Conservation (phyloP, 768 basidiomycete species). For the Boletus reticuloceps region DNA sequence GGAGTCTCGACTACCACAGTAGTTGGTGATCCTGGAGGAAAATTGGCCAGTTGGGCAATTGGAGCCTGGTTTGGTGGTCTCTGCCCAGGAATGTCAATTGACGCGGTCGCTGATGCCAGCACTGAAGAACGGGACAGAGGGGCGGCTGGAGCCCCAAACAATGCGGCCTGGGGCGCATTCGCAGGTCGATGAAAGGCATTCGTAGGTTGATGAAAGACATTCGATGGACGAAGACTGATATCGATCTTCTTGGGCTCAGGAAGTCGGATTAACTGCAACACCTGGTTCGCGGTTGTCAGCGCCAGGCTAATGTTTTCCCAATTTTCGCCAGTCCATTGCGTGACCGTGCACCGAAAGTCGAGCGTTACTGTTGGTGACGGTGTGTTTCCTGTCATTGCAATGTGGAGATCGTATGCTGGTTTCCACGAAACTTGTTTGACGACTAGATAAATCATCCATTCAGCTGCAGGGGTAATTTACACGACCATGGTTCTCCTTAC, state of each 20-base stretch:
- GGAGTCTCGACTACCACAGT: neutral
- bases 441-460: neutral
- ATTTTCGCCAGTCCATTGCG: slow-evolving; percentile 30
- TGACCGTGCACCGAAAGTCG: slow-evolving; percentile 29
- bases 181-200: neutral
- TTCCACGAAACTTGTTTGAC: slow-evolving; percentile 18
- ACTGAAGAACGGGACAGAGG: too few species aligned
- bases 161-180: neutral
- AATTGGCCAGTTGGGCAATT: too few species aligned
- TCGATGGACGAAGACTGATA: slow-evolving; percentile 4
- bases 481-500: slow-evolving; percentile 1
- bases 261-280: slow-evolving; percentile 18
- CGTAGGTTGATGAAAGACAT: neutral
- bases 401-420: slow-evolving; percentile 18
- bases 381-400: slow-evolving; percentile 4
- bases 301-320: slow-evolving; percentile 27
- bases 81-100: too few species aligned
- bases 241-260: slow-evolving; percentile 20
- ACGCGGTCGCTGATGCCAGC: too few species aligned
- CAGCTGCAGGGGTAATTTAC: neutral
- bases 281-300: slow-evolving; percentile 24
- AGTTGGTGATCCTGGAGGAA: too few species aligned
- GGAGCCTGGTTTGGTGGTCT: too few species aligned
- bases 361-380: slow-evolving; percentile 19
- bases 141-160: too few species aligned